Percentiles rank a stretch among this genome's conserved stretches.
These are phyloP conservation scores for Oemleria cerasiformis DNA, from an alignment of 306 rosid species.

Conservation along the genomic window DNA sequence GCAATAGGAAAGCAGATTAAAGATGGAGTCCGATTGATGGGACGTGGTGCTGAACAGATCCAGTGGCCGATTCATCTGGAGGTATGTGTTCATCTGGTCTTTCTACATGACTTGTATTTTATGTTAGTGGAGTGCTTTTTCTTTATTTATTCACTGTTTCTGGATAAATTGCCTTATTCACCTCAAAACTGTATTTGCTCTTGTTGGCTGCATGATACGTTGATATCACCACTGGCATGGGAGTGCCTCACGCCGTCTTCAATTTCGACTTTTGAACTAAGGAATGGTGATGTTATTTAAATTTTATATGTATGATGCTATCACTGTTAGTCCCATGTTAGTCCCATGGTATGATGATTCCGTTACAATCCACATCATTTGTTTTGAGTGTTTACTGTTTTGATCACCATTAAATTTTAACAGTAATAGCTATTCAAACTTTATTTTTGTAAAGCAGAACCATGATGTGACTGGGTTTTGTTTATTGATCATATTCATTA, in stretches of 20 bases:
- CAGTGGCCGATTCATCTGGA: conserved; percentile 92
- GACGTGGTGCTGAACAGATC: conserved; percentile 87
- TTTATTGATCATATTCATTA: neutral
- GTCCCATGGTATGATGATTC: neutral
- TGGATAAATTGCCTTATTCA: conserved; percentile 9
- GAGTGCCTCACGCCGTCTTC: neutral
- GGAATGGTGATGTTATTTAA: neutral
- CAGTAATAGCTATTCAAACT: neutral
- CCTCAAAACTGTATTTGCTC: conserved; percentile 5
- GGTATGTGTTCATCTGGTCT: conserved; percentile 42
- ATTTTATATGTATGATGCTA: neutral
- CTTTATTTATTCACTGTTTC: conserved; percentile 5
- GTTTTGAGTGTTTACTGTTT: neutral
- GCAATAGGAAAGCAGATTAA: conserved; percentile 87
- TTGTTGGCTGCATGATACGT: conserved; percentile 1
- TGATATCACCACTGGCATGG: neutral
- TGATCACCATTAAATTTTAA: neutral
- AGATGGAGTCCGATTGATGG: conserved; percentile 95
- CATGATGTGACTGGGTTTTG: neutral
- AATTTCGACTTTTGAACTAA: neutral
- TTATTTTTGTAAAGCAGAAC: neutral
- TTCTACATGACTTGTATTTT: conserved; percentile 9
- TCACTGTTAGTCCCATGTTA: neutral
- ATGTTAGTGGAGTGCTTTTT: conserved; percentile 2
- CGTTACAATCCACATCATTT: neutral